phyloP scores from a whole-genome alignment of 805 yeast species.

The Suhomyces vadensis region DNA sequence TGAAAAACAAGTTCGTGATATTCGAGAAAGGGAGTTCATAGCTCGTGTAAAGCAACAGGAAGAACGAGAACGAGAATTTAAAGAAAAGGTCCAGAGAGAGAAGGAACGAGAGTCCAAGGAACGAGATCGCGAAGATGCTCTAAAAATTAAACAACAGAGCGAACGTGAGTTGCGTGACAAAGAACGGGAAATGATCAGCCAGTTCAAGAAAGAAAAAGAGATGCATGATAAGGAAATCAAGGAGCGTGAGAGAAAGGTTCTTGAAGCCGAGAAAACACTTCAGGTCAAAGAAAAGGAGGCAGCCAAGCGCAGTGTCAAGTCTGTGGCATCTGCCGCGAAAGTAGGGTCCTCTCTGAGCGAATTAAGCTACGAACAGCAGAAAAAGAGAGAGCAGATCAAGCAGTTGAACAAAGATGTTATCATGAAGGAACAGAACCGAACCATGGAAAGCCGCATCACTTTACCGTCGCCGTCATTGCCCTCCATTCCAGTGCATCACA shows the following conservation, averaged over 20 bases:
- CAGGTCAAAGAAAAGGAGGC: constrained; percentile 10
- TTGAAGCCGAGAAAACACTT: constrained; percentile 10
- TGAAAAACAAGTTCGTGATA: too few species aligned
- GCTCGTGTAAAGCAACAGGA: not conserved
- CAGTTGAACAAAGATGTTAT: constrained; percentile 22
- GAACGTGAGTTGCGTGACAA: constrained; percentile 8
- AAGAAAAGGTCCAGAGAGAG: not conserved
- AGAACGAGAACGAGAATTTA: constrained; percentile 7
- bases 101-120: constrained; percentile 5
- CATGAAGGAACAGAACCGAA: constrained; percentile 13
- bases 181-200: constrained; percentile 1
- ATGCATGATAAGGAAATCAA: constrained; percentile 10
- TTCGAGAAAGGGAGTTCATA: constrained; percentile 5
- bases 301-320: not conserved
- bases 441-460: constrained; percentile 7
- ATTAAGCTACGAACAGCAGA: constrained; percentile 12
- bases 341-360: not conserved
- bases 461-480: constrained; percentile 1
- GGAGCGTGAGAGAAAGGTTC: constrained; percentile 10
- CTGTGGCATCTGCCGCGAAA: not conserved
- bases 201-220: constrained; percentile 7
- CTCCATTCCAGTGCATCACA: constrained; percentile 2
- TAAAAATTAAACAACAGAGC: not conserved
- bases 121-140: constrained; percentile 5
- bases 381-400: constrained; percentile 19